Evolutionary conservation across 768 basidiomycete genomes (phyloP), one percentile per base, ranked within the genome.

Genomic region (Dentipellis sp.): DNA sequence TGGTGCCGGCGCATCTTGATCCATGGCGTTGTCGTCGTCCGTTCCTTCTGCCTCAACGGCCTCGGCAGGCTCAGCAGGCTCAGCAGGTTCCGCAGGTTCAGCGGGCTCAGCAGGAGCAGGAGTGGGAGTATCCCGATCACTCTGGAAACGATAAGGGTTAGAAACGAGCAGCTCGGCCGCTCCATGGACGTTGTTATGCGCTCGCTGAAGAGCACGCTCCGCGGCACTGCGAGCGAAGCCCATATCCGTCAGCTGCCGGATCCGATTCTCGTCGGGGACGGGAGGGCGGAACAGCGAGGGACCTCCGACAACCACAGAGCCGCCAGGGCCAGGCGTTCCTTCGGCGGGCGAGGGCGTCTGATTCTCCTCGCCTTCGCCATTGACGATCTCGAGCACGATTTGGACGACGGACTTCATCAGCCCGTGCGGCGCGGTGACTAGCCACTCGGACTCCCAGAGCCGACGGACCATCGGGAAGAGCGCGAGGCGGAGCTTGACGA

Each of bases 151-250:
- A 64, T 86, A 88, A 1, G 93, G 91, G 62, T 94, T 87, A 0
- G 81, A 78, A 12, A 99, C 74, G 1, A 99, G 77, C 3, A 89
- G 73, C 62, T 98, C 94, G 0, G 95, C 87, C 4, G 97, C 97
- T 4, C 88, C 83, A 46, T 78, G 84, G 64, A 97, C 76, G 64
- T 97, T 94, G 69, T 98, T 98, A 59, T 87, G 82, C 4, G 87
- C 84, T 10, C 94, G 88, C 17, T 78, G 69, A 39, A 99, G 74
- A 4, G 95, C 95, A 53, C 85, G 80, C 65, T 90, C 88, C 1
- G 86, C 91, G 11, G 91, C 90, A 42, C 82, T 79, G n/a, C 93
- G 83, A 37, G 88, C 83, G 75, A 98, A 99, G 48, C 97, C 97
- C 97, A 99, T 98, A 64, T 98, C 97, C 10, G 82, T 86, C 54